Conservation (phyloP, 768 basidiomycete species). For the Phlegmacium glaucopus region DNA sequence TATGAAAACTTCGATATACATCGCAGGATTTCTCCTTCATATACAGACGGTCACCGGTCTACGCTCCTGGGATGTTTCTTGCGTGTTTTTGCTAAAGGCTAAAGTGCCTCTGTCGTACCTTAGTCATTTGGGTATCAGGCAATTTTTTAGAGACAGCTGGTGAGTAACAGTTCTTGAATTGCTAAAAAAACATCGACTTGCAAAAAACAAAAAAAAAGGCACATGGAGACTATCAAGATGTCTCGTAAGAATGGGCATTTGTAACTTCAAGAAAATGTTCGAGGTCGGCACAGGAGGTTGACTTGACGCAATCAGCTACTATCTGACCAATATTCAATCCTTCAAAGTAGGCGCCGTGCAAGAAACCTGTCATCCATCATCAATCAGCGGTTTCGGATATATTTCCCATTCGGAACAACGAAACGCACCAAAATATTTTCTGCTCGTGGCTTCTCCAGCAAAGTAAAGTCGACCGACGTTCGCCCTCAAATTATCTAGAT, state of each 20-base stretch:
- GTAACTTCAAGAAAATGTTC: constrained; percentile 20
- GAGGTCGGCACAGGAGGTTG: constrained; percentile 17
- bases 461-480: constrained; percentile 57
- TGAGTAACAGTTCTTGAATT: too few species aligned
- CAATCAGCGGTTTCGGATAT: background rate
- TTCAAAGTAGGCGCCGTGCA: constrained; percentile 59
- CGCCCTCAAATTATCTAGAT: constrained; percentile 55
- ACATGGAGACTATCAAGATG: constrained; percentile 6
- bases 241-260: constrained; percentile 25
- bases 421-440: constrained; percentile 51
- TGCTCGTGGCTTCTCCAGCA: constrained; percentile 59
- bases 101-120: too few species aligned
- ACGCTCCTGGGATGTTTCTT: too few species aligned
- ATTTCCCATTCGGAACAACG: background rate
- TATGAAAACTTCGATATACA: too few species aligned
- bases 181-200: too few species aligned
- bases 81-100: too few species aligned
- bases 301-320: constrained; percentile 40
- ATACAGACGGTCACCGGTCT: too few species aligned
- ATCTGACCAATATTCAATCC: constrained; percentile 37
- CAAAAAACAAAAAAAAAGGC: too few species aligned
- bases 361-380: constrained; percentile 36
- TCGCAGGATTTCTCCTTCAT: too few species aligned
- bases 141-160: too few species aligned
- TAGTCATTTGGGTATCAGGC: too few species aligned